A percentile compares a stretch with the other conserved stretches of the same genome.
phyloP scores from a whole-genome alignment of 768 basidiomycete species.

The Rhodocollybia butyracea region DNA sequence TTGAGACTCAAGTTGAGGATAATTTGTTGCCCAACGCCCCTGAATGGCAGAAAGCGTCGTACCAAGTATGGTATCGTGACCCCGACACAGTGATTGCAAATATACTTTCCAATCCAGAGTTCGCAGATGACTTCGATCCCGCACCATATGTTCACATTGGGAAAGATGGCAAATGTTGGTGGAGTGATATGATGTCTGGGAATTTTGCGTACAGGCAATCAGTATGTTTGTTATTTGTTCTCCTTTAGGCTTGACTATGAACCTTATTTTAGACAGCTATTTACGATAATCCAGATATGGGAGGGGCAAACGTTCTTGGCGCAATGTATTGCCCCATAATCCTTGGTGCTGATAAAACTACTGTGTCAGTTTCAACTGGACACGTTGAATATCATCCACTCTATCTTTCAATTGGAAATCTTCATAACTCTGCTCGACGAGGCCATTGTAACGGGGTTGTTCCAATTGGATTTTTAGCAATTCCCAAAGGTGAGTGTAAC shows the following conservation, averaged over 20 bases:
- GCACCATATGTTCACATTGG: constrained; percentile 25
- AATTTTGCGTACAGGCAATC: constrained; percentile 38
- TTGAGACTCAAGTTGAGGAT: constrained; percentile 12
- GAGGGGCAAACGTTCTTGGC: constrained; percentile 12
- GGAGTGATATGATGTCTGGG: constrained; percentile 36
- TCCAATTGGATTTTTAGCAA: constrained; percentile 22
- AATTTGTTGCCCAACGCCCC: constrained; percentile 12
- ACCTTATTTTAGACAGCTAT: background rate
- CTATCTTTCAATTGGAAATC: constrained; percentile 29
- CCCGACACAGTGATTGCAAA: constrained; percentile 10
- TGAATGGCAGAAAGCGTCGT: constrained; percentile 17
- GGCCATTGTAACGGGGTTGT: constrained; percentile 27
- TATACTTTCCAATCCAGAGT: constrained; percentile 20
- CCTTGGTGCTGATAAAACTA: constrained; percentile 37
- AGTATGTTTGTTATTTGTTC: constrained; percentile 15
- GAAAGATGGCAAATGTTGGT: constrained; percentile 20
- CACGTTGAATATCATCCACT: constrained; percentile 34
- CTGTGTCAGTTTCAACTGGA: constrained; percentile 32
- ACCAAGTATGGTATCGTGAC: constrained; percentile 22
- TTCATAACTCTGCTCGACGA: constrained; percentile 27
- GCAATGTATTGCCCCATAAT: constrained; percentile 29
- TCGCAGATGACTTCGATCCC: constrained; percentile 16
- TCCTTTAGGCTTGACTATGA: background rate
- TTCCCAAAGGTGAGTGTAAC: constrained; percentile 26
- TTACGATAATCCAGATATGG: constrained; percentile 2